These are phyloP conservation scores for Verticillium nonalfalfae DNA, from an alignment of 2,329 filamentous ascomycete genomes.

Conservation along the genomic window DNA sequence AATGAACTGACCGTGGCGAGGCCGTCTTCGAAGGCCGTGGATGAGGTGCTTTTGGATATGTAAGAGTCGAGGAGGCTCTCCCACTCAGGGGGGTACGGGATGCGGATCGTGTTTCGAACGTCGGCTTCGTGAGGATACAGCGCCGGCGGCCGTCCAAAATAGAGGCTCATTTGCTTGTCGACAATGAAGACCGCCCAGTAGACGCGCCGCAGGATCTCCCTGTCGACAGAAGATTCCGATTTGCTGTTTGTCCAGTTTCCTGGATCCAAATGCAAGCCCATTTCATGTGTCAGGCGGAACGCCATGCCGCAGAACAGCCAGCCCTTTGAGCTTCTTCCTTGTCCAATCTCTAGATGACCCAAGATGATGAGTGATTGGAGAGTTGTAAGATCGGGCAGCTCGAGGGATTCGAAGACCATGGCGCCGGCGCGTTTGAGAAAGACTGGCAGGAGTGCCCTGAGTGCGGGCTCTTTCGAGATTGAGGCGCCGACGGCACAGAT, in stretches of 20 bases:
- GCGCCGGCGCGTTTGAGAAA: constrained; percentile 38
- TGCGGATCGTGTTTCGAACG: constrained; percentile 38
- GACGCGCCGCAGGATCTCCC: constrained; percentile 40
- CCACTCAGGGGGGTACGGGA: constrained; percentile 44
- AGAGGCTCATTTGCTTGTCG: constrained; percentile 44
- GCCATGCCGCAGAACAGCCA: constrained; percentile 48
- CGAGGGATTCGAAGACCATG: constrained; percentile 36
- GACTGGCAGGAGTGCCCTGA: constrained; percentile 28
- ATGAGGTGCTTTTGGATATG: constrained; percentile 33
- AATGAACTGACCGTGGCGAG: constrained; percentile 35
- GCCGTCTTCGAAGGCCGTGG: constrained; percentile 39
- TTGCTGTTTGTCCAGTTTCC: constrained; percentile 37
- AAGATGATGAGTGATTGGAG: constrained; percentile 37
- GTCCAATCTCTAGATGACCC: constrained; percentile 39
- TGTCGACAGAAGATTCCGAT: constrained; percentile 30
- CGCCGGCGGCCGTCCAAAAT: constrained; percentile 43
- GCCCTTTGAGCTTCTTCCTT: constrained; percentile 39
- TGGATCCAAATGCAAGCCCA: constrained; percentile 45
- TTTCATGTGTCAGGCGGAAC: constrained; percentile 42
- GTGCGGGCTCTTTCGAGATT: constrained; percentile 29
- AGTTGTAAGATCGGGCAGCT: constrained; percentile 38
- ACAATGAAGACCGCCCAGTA: constrained; percentile 45
- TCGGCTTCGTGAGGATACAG: constrained; percentile 42
- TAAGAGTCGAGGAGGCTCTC: constrained; percentile 39
- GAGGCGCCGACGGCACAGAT: constrained; percentile 42